phyloP scores from a whole-genome alignment of 2,329 filamentous ascomycete genomes.

The Ilyonectria robusta region DNA sequence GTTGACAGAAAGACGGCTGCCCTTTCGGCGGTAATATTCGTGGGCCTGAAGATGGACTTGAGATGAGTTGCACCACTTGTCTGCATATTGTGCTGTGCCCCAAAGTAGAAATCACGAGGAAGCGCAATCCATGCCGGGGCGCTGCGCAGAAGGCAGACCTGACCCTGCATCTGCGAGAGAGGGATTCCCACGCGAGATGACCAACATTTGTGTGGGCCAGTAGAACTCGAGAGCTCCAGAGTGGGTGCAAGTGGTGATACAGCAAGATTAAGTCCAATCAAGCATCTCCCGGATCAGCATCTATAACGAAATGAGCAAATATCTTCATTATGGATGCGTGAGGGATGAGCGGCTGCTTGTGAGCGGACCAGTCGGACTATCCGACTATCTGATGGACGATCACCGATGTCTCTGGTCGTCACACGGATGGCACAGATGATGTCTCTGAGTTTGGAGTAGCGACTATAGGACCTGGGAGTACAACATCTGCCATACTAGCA shows the following conservation, averaged over 20 bases:
- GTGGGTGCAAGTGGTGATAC: constrained; percentile 18
- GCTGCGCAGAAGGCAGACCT: constrained; percentile 12
- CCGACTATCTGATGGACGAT: no score
- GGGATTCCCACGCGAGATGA: constrained; percentile 20
- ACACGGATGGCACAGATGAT: not conserved
- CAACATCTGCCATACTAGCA: constrained; percentile 1
- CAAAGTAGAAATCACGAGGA: constrained; percentile 19
- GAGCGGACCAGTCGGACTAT: not conserved
- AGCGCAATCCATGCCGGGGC: constrained; percentile 18
- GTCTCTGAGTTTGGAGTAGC: not conserved
- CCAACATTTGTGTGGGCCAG: constrained; percentile 11
- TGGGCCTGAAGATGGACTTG: not conserved
- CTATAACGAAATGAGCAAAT: constrained; percentile 15
- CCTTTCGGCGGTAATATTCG: not conserved
- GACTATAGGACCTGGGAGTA: constrained; percentile 3
- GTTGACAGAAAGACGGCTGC: not conserved
- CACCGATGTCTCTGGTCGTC: not conserved
- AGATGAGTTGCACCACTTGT: constrained; percentile 23
- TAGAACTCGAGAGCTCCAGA: not conserved
- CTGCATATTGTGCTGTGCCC: constrained; percentile 14
- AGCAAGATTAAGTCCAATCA: constrained; percentile 22
- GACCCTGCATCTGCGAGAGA: constrained; percentile 21
- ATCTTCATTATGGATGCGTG: not conserved
- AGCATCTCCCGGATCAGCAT: constrained; percentile 12
- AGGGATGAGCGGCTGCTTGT: constrained; percentile 1